Percentiles rank a stretch among this genome's conserved stretches.
phyloP scores from a whole-genome alignment of 768 basidiomycete species.

The Gloeopeniophorella convolvens region DNA sequence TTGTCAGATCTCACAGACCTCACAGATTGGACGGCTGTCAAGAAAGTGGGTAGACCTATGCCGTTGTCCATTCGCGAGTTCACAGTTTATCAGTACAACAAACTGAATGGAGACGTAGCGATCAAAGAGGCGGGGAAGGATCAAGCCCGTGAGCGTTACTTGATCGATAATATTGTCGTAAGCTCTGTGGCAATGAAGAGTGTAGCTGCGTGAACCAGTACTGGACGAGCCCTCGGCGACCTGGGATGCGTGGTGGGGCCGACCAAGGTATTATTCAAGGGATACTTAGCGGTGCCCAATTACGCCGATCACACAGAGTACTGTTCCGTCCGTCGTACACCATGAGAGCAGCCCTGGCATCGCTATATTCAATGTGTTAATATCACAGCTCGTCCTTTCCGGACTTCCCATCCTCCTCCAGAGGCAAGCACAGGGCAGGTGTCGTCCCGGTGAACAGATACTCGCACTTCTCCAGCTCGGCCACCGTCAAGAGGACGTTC shows the following conservation, averaged over 20 bases:
- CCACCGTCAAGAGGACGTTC: slow-evolving; percentile 69
- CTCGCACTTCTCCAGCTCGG: slow-evolving; percentile 95
- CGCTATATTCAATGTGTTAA: neutral
- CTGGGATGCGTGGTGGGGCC: no score
- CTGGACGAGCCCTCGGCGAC: no score
- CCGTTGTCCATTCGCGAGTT: slow-evolving; percentile 34
- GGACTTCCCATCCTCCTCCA: slow-evolving; percentile 34
- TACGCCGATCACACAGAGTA: no score
- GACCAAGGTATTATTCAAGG: no score
- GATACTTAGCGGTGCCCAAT: no score
- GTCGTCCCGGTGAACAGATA: slow-evolving; percentile 82
- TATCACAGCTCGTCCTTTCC: slow-evolving; percentile 29
- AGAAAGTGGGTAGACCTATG: slow-evolving; percentile 49
- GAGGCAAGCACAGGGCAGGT: slow-evolving; percentile 73
- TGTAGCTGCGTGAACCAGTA: slow-evolving; percentile 34
- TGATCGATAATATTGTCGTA: slow-evolving; percentile 62
- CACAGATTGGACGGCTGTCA: slow-evolving; percentile 68
- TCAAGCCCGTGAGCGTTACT: slow-evolving; percentile 30
- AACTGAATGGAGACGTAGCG: slow-evolving; percentile 50
- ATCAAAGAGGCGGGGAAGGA: slow-evolving; percentile 33
- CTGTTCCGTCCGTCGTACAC: no score
- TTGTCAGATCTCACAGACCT: slow-evolving; percentile 38
- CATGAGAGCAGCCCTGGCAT: no score
- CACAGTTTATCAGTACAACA: slow-evolving; percentile 58
- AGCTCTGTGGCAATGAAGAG: slow-evolving; percentile 80